Evolutionary conservation across 495 filamentous ascomycete genomes (phyloP), one percentile per base, ranked within the genome.

Genomic region (Penicillium herquei): DNA sequence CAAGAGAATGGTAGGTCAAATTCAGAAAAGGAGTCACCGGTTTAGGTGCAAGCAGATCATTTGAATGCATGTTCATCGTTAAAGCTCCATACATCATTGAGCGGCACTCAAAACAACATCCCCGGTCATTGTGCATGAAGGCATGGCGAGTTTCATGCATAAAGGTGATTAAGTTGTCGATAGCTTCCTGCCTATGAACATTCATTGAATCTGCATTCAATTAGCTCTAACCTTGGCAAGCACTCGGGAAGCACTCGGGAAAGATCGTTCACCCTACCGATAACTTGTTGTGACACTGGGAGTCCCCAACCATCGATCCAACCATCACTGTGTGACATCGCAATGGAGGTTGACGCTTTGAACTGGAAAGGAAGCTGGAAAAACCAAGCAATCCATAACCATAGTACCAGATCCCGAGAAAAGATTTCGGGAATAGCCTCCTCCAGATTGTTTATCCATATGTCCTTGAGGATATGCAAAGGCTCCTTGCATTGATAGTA

Each of bases 401-500:
- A 77, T 3, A 70, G 35, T 1, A 77, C 51, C 7, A 70, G 49
- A 39, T 72, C 66, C 26, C 71, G 58, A 44, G 34, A 64, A 57
- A 56, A 58, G 34, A 52, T 49, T 7, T 21, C 39, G 18, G 63
- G 65, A 41, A 67, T 48, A 3, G 13, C 43, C 9, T 56, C 16
- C 16, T 62, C 53, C 41, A 74, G 26, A 30, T 55, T 37, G 0
- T 55, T 50, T 16, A 74, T 72, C 80, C 81, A 86, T 8, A 67
- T 64, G 6, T 78, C 71, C 13, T 68, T 65, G 39, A 73, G 76
- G 4, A 78, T 41, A 47, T 68, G 59, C 2, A 82, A 53, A 1
- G 64, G 70, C 14, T 80, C 78, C 13, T 65, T 64, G 52, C 79
- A 76, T 32, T 74, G 57, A 51, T 84, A 81, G 46, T 75, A 76